These are phyloP conservation scores for Agaricus blazei DNA, from an alignment of 768 basidiomycete genomes.

Conservation along the genomic window DNA sequence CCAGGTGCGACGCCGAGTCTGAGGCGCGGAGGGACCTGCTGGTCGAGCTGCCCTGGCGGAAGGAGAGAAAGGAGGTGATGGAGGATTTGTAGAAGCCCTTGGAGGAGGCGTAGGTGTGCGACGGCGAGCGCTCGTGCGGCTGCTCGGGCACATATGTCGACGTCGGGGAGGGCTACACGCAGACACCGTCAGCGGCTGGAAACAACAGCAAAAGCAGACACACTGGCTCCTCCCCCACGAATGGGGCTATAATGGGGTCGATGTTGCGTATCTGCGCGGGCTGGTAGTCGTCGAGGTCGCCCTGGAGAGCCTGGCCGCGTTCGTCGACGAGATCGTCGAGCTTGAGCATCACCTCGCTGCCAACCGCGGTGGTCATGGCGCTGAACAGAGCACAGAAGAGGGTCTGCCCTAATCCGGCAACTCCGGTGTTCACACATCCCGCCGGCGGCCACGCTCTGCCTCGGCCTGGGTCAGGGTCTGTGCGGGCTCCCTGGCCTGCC, in stretches of 20 bases:
- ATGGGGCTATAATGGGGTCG: conserved; percentile 8
- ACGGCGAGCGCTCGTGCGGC: neutral
- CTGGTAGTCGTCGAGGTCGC: neutral
- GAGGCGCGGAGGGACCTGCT: conserved; percentile 15
- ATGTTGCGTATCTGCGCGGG: neutral
- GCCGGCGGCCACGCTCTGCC: too few relatives aligned
- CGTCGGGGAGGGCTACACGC: neutral
- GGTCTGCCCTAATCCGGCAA: neutral
- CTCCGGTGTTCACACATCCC: too few relatives aligned
- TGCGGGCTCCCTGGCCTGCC: too few relatives aligned
- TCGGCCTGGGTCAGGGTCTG: too few relatives aligned
- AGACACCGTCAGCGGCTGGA: neutral
- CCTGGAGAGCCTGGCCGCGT: conserved; percentile 4
- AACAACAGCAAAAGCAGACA: neutral
- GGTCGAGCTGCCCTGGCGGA: conserved; percentile 14
- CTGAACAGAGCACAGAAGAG: neutral
- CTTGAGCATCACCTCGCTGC: conserved; percentile 1
- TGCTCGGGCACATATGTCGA: neutral
- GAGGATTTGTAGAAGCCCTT: conserved; percentile 24
- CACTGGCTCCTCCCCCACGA: conserved; percentile 6
- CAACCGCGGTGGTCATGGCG: neutral
- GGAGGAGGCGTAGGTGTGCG: conserved; percentile 16
- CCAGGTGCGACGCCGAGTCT: conserved; percentile 18
- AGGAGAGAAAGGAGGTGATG: conserved; percentile 17
- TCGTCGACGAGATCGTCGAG: conserved; percentile 12